Evolutionary conservation across 768 basidiomycete species (phyloP).

Genomic region (Postia placenta): DNA sequence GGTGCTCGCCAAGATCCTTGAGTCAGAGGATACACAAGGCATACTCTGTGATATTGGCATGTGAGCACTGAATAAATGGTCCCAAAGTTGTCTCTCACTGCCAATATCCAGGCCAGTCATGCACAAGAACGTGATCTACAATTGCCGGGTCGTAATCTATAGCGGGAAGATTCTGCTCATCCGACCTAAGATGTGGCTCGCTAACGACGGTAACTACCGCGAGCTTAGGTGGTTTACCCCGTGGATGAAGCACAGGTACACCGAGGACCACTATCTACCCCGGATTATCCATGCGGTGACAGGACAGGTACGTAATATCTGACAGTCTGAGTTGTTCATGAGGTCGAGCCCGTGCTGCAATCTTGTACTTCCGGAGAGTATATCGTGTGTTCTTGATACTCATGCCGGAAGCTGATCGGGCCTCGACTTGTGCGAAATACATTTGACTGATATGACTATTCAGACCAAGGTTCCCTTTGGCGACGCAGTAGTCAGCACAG

Average conservation of each 20-base stretch:
- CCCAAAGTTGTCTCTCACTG: background rate
- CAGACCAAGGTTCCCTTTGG: constrained; percentile 92
- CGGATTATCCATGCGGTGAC: constrained; percentile 85
- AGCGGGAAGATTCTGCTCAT: constrained; percentile 87
- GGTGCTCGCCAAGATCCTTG: constrained; percentile 85
- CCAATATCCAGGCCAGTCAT: constrained; percentile 76
- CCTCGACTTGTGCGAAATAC: background rate
- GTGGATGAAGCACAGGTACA: constrained; percentile 84
- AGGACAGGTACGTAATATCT: constrained; percentile 82
- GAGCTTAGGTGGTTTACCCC: constrained; percentile 82
- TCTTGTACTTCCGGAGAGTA: background rate
- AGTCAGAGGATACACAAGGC: constrained; percentile 69
- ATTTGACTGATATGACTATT: background rate
- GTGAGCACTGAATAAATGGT: constrained; percentile 31
- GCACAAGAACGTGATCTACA: constrained; percentile 98
- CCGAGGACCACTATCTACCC: constrained; percentile 90
- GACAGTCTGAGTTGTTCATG: background rate
- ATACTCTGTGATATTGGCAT: constrained; percentile 98
- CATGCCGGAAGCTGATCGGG: no score
- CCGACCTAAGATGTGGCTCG: constrained; percentile 99
- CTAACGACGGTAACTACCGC: constrained; percentile 97
- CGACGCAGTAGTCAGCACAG: constrained; percentile 88
- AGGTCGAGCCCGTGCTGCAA: no score
- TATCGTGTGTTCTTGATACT: background rate
- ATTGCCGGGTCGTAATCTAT: constrained; percentile 88